A percentile compares a stretch with the other conserved stretches of the same genome.
Conservation (phyloP, 2,329 filamentous ascomycete genomes). For the Metarhizium rileyi region DNA sequence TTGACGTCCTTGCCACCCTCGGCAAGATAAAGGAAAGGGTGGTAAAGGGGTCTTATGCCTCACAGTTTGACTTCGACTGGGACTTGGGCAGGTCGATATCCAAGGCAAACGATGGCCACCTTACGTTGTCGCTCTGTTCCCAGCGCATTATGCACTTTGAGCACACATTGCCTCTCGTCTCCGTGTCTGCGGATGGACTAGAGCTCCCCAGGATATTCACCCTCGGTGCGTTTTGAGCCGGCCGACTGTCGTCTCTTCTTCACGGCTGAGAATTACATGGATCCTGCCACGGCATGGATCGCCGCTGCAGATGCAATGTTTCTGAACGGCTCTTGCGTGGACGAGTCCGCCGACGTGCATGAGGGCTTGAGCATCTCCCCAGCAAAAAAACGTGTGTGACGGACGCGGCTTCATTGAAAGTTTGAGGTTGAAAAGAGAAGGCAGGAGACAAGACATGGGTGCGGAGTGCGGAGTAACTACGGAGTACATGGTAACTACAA, state of each 20-base stretch:
- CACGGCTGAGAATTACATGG: neutral
- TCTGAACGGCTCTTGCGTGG: neutral
- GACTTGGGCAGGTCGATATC: neutral
- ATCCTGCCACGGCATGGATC: neutral
- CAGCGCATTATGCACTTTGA: neutral
- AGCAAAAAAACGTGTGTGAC: no score
- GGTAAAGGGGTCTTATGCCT: neutral
- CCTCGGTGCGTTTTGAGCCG: neutral
- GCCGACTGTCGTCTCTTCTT: neutral
- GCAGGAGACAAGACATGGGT: no score
- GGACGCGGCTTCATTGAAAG: no score
- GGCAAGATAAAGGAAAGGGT: no score
- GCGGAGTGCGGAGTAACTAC: no score
- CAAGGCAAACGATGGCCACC: slow-evolving; percentile 2
- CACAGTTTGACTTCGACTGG: slow-evolving; percentile 3
- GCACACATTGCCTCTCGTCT: neutral
- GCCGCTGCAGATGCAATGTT: neutral
- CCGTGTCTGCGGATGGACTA: neutral
- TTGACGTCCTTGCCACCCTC: no score
- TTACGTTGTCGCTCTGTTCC: neutral
- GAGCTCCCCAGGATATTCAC: no score
- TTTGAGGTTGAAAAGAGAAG: no score
- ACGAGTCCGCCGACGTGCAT: neutral
- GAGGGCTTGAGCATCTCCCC: neutral
- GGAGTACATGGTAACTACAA: no score